Percentiles rank a stretch among this genome's conserved stretches.
Conservation (phyloP, 768 basidiomycete species). For the Clitopilus passeckerianus region DNA sequence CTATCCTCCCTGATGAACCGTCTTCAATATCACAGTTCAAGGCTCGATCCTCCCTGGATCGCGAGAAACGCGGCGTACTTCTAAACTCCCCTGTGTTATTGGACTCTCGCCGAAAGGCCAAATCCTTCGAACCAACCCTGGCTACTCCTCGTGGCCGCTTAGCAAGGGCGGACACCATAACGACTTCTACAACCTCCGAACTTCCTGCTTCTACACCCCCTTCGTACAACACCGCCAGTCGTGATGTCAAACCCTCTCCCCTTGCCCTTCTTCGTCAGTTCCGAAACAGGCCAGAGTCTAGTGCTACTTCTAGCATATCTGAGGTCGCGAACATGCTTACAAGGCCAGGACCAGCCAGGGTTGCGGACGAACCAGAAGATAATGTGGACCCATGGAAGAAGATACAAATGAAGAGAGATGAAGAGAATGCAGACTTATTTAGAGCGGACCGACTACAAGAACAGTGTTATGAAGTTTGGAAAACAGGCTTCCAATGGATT, state of each 20-base stretch:
- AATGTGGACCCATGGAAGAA: conserved; percentile 74
- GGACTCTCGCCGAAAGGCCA: background rate
- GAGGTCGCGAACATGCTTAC: conserved; percentile 2
- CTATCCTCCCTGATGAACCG: background rate
- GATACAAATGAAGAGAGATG: conserved; percentile 64
- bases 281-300: conserved; percentile 1
- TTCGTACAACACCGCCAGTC: conserved; percentile 41
- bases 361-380: conserved; percentile 36
- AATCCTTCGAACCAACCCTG: background rate
- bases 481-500: conserved; percentile 66
- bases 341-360: conserved; percentile 18
- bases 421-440: conserved; percentile 67
- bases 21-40: background rate
- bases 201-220: conserved; percentile 38
- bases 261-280: conserved; percentile 6
- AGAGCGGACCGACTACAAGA: conserved; percentile 58
- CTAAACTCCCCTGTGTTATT: background rate
- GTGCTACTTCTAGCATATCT: conserved; percentile 5
- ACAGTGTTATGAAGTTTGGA: conserved; percentile 76
- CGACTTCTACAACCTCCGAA: conserved; percentile 26
- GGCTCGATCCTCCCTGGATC: background rate
- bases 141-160: conserved; percentile 1
- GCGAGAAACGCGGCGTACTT: background rate
- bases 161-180: conserved; percentile 11
- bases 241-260: conserved; percentile 11